Conservation (phyloP, 805 yeast genomes). For the Yueomyces sinensis region DNA sequence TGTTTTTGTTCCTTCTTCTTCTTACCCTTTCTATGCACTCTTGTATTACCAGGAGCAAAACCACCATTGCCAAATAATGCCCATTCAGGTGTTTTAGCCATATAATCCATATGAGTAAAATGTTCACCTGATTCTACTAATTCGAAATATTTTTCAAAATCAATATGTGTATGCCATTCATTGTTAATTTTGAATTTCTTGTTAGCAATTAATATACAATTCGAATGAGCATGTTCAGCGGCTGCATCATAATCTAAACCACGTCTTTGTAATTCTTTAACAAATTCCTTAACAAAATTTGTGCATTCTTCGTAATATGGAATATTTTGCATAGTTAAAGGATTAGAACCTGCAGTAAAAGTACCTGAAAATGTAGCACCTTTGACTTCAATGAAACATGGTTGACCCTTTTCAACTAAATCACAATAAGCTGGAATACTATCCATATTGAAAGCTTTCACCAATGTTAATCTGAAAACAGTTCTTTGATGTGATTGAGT, state of each 20-base stretch:
- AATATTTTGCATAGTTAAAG: conserved; percentile 88
- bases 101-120: conserved; percentile 71
- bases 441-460: conserved; percentile 82
- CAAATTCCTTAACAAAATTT: conserved; percentile 52
- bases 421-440: conserved; percentile 77
- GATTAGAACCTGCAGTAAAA: conserved; percentile 69
- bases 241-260: conserved; percentile 72
- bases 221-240: conserved; percentile 91
- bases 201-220: conserved; percentile 79
- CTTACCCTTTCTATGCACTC: conserved; percentile 41
- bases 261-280: conserved; percentile 46
- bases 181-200: conserved; percentile 53
- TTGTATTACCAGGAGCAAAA: conserved; percentile 74
- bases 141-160: conserved; percentile 64
- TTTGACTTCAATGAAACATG: conserved; percentile 82
- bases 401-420: conserved; percentile 66
- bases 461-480: conserved; percentile 79
- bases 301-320: conserved; percentile 90
- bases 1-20: conserved; percentile 19
- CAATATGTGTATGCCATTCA: conserved; percentile 82
- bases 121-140: conserved; percentile 48
- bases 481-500: conserved; percentile 75
- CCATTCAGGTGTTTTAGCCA: conserved; percentile 76
- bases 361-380: conserved; percentile 96
- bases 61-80: conserved; percentile 91